Conservation (phyloP, 2,329 filamentous ascomycete species). For the Allantophomopsis cytisporea region DNA sequence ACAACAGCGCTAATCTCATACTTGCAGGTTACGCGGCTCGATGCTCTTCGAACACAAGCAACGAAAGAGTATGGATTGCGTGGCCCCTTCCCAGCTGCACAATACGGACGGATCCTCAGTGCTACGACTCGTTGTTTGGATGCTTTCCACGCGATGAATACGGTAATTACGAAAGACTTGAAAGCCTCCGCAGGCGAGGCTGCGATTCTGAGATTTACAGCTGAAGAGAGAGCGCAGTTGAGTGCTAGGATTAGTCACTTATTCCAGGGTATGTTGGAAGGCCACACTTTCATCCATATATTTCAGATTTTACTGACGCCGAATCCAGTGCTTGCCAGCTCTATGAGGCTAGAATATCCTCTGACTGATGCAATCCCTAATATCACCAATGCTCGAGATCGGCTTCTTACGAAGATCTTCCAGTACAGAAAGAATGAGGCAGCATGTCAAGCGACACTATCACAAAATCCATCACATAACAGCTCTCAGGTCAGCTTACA, state of each 20-base stretch:
- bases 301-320: conserved; percentile 2
- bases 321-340: conserved; percentile 64
- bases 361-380: conserved; percentile 80
- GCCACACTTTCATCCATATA: neutral
- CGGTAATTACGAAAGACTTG: conserved; percentile 73
- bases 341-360: conserved; percentile 88
- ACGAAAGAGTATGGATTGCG: conserved; percentile 79
- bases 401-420: conserved; percentile 76
- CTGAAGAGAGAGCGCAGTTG: conserved; percentile 64
- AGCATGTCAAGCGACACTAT: neutral
- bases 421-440: conserved; percentile 57
- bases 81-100: conserved; percentile 69
- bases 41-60: conserved; percentile 59
- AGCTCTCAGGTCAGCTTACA: too few species aligned
- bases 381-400: conserved; percentile 67
- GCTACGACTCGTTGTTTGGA: conserved; percentile 79
- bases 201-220: conserved; percentile 66
- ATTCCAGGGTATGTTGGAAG: conserved; percentile 27
- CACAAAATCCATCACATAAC: too few species aligned
- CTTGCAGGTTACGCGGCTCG: conserved; percentile 41
- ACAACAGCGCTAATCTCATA: too few species aligned
- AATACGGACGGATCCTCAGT: conserved; percentile 61
- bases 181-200: conserved; percentile 68
- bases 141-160: conserved; percentile 91
- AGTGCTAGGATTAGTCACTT: conserved; percentile 88